phyloP scores from a whole-genome alignment of 768 basidiomycete species.

The Tephrocybe sp. region DNA sequence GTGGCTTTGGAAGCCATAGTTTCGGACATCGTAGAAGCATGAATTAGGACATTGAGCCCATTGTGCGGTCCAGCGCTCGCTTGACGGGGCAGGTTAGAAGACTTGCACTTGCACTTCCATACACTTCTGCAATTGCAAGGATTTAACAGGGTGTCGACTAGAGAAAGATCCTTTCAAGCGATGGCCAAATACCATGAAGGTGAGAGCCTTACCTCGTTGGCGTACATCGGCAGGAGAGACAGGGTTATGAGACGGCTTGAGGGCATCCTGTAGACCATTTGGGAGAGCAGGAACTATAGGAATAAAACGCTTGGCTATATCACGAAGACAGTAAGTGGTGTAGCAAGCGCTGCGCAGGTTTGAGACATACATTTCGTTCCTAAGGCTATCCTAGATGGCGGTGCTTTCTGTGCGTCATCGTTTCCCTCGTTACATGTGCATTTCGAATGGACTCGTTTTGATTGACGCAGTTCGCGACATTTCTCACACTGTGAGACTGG shows the following conservation, averaged over 20 bases:
- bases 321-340: no score
- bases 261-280: slow-evolving; percentile 66
- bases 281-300: slow-evolving; percentile 72
- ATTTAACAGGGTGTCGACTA: slow-evolving; percentile 64
- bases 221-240: slow-evolving; percentile 40
- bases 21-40: slow-evolving; percentile 32
- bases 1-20: slow-evolving; percentile 17
- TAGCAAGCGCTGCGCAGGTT: not conserved
- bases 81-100: slow-evolving; percentile 9
- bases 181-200: slow-evolving; percentile 9
- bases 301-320: slow-evolving; percentile 62
- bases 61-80: slow-evolving; percentile 5
- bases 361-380: slow-evolving; percentile 39
- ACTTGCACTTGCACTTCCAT: slow-evolving; percentile 53
- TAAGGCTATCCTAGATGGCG: slow-evolving; percentile 30
- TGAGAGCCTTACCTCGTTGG: slow-evolving; percentile 43
- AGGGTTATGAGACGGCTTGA: slow-evolving; percentile 28
- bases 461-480: slow-evolving; percentile 81
- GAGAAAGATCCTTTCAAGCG: slow-evolving; percentile 10
- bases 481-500: slow-evolving; percentile 88
- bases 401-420: slow-evolving; percentile 27
- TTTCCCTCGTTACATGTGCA: slow-evolving; percentile 63
- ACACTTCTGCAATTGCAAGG: slow-evolving; percentile 61
- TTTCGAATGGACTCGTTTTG: slow-evolving; percentile 79
- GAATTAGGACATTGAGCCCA: slow-evolving; percentile 34